Base-by-base conservation (phyloP, 2,329 filamentous ascomycete genomes). In the Penicillium verrucosum region DNA sequence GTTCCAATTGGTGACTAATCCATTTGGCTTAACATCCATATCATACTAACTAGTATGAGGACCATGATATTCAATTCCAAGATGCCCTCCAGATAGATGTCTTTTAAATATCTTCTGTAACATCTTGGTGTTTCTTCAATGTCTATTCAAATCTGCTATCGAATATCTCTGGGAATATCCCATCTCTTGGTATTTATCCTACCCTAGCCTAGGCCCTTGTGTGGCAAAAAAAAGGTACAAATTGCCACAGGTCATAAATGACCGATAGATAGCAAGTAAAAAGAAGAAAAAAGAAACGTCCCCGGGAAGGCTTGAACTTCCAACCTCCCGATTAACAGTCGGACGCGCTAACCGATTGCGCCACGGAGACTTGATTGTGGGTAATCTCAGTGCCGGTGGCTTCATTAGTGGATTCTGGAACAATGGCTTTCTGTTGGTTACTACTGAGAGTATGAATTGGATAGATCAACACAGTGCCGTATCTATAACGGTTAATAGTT, bases 281-380 rank as follows among this genome's bases (percentile, higher is more conserved):
- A 6, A 59, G 53, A 32, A 36, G 3, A 37, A 59, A 57, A 61
- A 61, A 52, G 14, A 47, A 58, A 18, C 71, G 70, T 73, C 69
- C 71, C 71, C 68, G 71, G 69, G 69, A 73, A 73, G 70, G 71
- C 70, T 73, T 68, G 71, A 73, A 73, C 71, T 72, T 73, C 70
- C 70, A 71, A 72, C 69, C 69, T 73, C 69, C 63, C 62, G 65
- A 68, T 68, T 70, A 70, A 70, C 68, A 70, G 68, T 69, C 68
- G 65, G 67, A 70, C 68, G 68, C 68, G 68, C 68, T 70, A 70
- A 60, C 68, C 68, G 54, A 70, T 70, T 70, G 68, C 68, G 68
- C 68, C 68, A 70, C 66, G 63, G 65, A 68, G 65, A 67, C 65
- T 9, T 44, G 27, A 12, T 56, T 56, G 47, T 45, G 36, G 16